Base-by-base conservation (phyloP, 1,284 basidiomycete species). In the Ustanciosporium gigantosporum region DNA sequence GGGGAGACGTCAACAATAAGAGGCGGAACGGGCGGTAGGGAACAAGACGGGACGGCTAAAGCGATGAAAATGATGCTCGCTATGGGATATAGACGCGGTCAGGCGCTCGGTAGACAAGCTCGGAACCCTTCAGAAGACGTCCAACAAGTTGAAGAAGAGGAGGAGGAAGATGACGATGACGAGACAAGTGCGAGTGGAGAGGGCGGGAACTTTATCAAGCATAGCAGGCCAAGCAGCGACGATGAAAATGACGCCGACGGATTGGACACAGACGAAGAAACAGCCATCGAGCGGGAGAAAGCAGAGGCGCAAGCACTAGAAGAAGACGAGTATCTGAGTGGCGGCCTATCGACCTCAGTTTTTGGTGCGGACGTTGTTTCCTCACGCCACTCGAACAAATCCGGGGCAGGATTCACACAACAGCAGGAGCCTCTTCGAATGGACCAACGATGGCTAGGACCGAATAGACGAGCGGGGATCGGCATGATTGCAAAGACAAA, bases 11-110 rank as follows among this genome's bases (percentile, higher is more conserved):
- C n/a, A n/a, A n/a, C n/a, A n/a, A n/a, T n/a, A n/a, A n/a, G n/a
- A n/a, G n/a, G n/a, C n/a, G n/a, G n/a, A n/a, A n/a, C n/a, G n/a
- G n/a, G n/a, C n/a, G n/a, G n/a, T n/a, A n/a, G n/a, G n/a, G n/a
- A n/a, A n/a, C n/a, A n/a, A n/a, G 47, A 57, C 21, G 59, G 59
- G 3, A 52, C 41, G 14, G 13, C 52, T 5, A 64, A 57, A 15
- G 68, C 66, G 36, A 51, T 62, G 56, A 35, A 46, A 15, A 71
- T 71, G 66, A 71, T 71, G 68, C 43, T 53, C 3, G 66, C 66
- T 11, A 71, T 71, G 68, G 68, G 68, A 0, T 71, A 66, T 37
- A 27, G 55, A 19, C 37, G 49, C 0, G 65, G 58, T 5, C 37
- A 56, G 25, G 47, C 55, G 20, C 45, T 70, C 0, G 67, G 67